Base-by-base conservation (phyloP, 805 yeast genomes). In the Barnettozyma botsteinii region DNA sequence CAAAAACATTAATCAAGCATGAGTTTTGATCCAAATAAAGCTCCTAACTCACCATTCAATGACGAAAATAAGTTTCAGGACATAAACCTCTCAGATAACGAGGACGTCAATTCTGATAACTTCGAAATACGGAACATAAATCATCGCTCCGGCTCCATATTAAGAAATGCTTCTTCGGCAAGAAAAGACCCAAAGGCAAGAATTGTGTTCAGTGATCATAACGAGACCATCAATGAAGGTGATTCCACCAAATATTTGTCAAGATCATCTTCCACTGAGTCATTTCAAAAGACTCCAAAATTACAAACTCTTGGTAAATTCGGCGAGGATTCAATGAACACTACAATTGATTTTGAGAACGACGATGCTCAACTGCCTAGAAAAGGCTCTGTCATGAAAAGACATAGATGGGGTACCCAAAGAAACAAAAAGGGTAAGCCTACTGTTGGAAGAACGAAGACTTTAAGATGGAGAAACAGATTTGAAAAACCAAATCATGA, bases 371-470 rank as follows among this genome's bases (percentile, higher is more conserved):
- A 42, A 28, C 33, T 51, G 4, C 49, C 51, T 19, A 52, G 77
- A 31, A 60, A 66, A 25, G 71, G 66, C 13, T 68, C 83, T 0
- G 65, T 71, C 4, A 82, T 84, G 77, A 78, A 81, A 49, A 72
- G 94, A 53, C 75, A 81, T 50, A 72, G 96, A 62, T 86, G 95
- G 95, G 96, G 96, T 43, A 89, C 97, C 4, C 86, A 83, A 49
- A 72, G 95, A 50, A 75, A 78, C 53, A 76, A 77, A 43, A 72
- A 77, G 46, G 95, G 94, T 8, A 69, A 72, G 34, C 89, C 93
- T 18, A 60, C 62, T 33, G 64, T 75, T 12, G 71, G 72, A 7
- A 65, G 89, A 48, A 72, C 79, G 14, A 80, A 70, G 53, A 81
- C 91, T 0, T 57, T 83, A 31, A 70, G 70, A 52, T 70, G 74